Evolutionary conservation across 768 basidiomycete species (phyloP), one percentile per base, ranked within the genome.

Genomic region (Terana coerulea): DNA sequence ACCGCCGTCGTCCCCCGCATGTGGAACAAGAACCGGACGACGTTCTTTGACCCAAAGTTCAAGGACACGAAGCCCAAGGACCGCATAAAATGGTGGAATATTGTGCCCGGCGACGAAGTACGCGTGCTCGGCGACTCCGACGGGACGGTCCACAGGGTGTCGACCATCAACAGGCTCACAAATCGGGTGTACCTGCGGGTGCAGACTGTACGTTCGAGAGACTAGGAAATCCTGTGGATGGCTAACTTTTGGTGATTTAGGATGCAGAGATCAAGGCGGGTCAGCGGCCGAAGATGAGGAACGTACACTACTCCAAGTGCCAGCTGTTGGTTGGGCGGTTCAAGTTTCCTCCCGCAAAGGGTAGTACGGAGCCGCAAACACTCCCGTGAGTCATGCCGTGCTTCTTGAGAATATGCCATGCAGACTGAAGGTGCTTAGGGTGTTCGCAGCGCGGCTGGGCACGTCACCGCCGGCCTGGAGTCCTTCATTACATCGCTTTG

Each of bases 21-120:
- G 55, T 80, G 76, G 75, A 45, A 67, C 47, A 73, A 76, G 60
- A 72, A 75, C 60, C 72, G 75, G 45, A 63, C 62, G 54, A 69
- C 72, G 12, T 75, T 71, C 55, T 66, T 69, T 37, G 77, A 78
- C 63, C 57, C 69, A 0, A 11, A 41, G 9, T 39, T 71, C 48
- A 87, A 86, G 64, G 77, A 78, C 34, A 81, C 79, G 39, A 74
- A 77, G 11, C 76, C 79, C 10, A 74, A 75, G 51, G 84, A 90
- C 60, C 76, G 91, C 41, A 86, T 93, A 47, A 86, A 89, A 65
- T 81, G 80, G 63, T 93, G 91, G 91, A 93, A 92, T 62, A 78
- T 93, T 54, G 84, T 90, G 29, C 88, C 91, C 5, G 91, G 91
- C 6, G 91, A 93, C 70, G 79, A 77, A 48, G 80, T 93, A 61